phyloP scores from a whole-genome alignment of 805 yeast genomes.

The Myxozyma geophila region DNA sequence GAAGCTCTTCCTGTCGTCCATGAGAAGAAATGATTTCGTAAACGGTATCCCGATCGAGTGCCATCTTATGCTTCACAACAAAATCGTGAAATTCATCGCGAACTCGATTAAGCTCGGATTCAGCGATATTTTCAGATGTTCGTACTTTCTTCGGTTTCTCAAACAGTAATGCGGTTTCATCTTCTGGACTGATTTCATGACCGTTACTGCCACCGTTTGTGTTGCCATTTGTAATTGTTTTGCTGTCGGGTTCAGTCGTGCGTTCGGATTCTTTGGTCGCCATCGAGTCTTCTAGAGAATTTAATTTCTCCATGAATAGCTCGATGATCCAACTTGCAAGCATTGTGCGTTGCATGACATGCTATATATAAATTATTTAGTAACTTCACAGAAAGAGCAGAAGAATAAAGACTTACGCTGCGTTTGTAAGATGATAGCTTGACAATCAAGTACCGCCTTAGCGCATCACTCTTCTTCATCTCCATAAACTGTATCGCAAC shows the following conservation, averaged over 20 bases:
- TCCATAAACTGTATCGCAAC: conserved; percentile 63
- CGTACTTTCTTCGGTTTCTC: conserved; percentile 47
- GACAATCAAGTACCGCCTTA: conserved; percentile 52
- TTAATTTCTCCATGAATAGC: conserved; percentile 55
- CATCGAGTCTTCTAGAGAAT: conserved; percentile 49
- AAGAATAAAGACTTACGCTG: conserved; percentile 10
- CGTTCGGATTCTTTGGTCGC: conserved; percentile 36
- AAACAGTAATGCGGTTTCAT: conserved; percentile 41
- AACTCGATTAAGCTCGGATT: conserved; percentile 39
- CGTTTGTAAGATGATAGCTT: conserved; percentile 46
- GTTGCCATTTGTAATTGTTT: conserved; percentile 5
- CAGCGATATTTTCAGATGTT: conserved; percentile 38
- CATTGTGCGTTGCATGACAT: conserved; percentile 54
- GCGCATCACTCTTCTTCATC: conserved; percentile 48
- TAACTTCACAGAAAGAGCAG: not conserved
- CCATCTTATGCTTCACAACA: conserved; percentile 52
- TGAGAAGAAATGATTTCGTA: conserved; percentile 73
- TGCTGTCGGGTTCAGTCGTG: conserved; percentile 20
- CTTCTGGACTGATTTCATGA: not conserved
- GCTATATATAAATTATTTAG: conserved; percentile 5
- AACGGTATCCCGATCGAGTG: conserved; percentile 67
- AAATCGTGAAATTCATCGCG: conserved; percentile 53
- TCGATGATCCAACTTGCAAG: conserved; percentile 72
- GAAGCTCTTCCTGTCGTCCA: conserved; percentile 64
- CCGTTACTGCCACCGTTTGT: conserved; percentile 21